Base-by-base conservation (phyloP, 106 monocot genomes). In the Phalaenopsis equestris region DNA sequence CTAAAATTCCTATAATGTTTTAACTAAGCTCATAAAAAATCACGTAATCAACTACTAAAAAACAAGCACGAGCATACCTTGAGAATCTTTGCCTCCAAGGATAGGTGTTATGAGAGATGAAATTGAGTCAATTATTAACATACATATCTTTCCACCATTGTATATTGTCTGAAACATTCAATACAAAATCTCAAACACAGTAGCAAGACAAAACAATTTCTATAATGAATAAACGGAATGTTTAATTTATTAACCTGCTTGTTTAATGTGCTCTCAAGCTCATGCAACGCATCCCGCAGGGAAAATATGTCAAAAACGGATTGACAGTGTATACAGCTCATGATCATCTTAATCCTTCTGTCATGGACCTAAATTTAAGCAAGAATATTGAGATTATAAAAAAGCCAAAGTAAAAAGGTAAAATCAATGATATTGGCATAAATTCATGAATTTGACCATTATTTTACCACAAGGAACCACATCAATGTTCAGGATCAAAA, bases 251-350 rank as follows among this genome's bases (percentile, higher is more conserved):
- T 65, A 77, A 91, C 88, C 91, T 85, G 67, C 58, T 79, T 68
- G 64, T 78, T 84, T 79, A 94, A 61, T 39, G 49, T 83, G 56
- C 43, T 58, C 55, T 87, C 84, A 6, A 95, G 81, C 78, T 91
- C 84, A 81, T 84, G 81, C 41, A 99, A 84, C 38, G 81, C 77
- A 82, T 90, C 88, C 84, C 86, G 80, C 55, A 99, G 67, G 39
- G 74, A 80, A 89, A 92, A 94, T 46, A 99, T 88, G 80, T 99
- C 98, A 91, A 87, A 99, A 52, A 99, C 81, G n/a, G 95, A 73
- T 21, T 81, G 74, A 79, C 91, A 88, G 52, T 87, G 55, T 76
- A 99, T 93, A 72, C 83, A 86, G 79, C 81, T 95, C 92, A 95
- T 87, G 48, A 90, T 86, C 46, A 80, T 86, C 78, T 86, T 80